These are phyloP conservation scores for Kluyveromyces aestuarii DNA, from an alignment of 805 yeast species.

Conservation along the genomic window DNA sequence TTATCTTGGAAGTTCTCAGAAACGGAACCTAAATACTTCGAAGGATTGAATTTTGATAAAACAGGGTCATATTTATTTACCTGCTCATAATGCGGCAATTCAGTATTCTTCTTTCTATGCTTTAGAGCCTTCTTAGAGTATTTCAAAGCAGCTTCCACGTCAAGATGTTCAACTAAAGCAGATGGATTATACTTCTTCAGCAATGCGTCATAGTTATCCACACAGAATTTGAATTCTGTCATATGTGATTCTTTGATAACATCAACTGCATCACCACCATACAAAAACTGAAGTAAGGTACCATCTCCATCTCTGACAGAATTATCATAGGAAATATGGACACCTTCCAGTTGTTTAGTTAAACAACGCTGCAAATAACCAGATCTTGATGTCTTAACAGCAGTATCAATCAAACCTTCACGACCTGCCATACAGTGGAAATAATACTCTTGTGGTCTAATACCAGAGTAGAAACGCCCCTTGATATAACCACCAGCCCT, in stretches of 20 bases:
- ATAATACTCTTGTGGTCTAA: slow-evolving; percentile 95
- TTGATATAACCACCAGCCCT: slow-evolving; percentile 98
- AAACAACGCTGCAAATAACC: slow-evolving; percentile 98
- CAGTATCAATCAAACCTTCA: slow-evolving; percentile 99
- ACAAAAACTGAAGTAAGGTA: slow-evolving; percentile 82
- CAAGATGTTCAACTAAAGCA: slow-evolving; percentile 59
- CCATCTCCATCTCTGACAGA: slow-evolving; percentile 96
- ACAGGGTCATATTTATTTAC: slow-evolving; percentile 76
- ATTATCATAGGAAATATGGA: slow-evolving; percentile 87
- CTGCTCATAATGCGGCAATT: slow-evolving; percentile 56
- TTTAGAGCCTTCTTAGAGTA: slow-evolving; percentile 81
- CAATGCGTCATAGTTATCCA: slow-evolving; percentile 81
- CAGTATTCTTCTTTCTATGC: slow-evolving; percentile 52
- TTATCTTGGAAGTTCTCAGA: slow-evolving; percentile 81
- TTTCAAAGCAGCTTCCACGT: slow-evolving; percentile 70
- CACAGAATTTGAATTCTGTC: slow-evolving; percentile 88
- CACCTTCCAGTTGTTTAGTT: slow-evolving; percentile 97
- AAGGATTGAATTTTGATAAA: slow-evolving; percentile 75
- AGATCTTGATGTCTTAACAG: slow-evolving; percentile 96
- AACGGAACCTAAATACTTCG: slow-evolving; percentile 85
- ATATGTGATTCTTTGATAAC: slow-evolving; percentile 90
- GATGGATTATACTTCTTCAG: slow-evolving; percentile 82
- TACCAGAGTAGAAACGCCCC: slow-evolving; percentile 95
- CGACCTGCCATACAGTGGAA: slow-evolving; percentile 99
- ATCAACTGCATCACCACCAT: slow-evolving; percentile 96